Evolutionary conservation across 805 yeast species (phyloP).

Genomic region (Nakazawaea wyomingensis): DNA sequence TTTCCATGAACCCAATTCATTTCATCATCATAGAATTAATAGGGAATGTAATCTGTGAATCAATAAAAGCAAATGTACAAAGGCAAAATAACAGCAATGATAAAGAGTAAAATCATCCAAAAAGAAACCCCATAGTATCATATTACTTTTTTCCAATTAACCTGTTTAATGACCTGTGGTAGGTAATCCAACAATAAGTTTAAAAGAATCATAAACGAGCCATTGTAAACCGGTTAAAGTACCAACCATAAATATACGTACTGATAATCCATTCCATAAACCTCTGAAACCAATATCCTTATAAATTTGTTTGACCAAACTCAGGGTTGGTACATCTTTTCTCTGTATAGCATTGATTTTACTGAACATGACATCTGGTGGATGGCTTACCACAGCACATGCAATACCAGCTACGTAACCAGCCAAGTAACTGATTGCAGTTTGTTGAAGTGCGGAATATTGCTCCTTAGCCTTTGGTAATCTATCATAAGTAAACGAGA

Average conservation of each 20-base stretch:
- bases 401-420: slow-evolving; percentile 13
- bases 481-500: slow-evolving; percentile 8
- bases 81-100: too few species aligned
- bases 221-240: slow-evolving; percentile 14
- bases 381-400: slow-evolving; percentile 12
- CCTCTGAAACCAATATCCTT: slow-evolving; percentile 13
- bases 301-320: slow-evolving; percentile 6
- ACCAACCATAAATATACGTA: slow-evolving; percentile 12
- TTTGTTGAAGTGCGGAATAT: slow-evolving; percentile 9
- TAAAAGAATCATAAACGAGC: slow-evolving; percentile 12
- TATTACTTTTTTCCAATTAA: too few species aligned
- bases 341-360: slow-evolving; percentile 9
- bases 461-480: slow-evolving; percentile 10
- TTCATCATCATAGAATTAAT: too few species aligned
- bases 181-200: slow-evolving; percentile 11
- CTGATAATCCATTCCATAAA: slow-evolving; percentile 12
- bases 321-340: neutral
- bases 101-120: too few species aligned
- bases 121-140: too few species aligned
- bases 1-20: too few species aligned
- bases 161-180: slow-evolving; percentile 11
- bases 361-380: slow-evolving; percentile 13
- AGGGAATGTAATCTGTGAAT: too few species aligned
- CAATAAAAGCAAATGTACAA: too few species aligned
- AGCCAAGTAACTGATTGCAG: slow-evolving; percentile 8